Conservation (phyloP, 768 basidiomycete genomes). For the Serendipita sp. region DNA sequence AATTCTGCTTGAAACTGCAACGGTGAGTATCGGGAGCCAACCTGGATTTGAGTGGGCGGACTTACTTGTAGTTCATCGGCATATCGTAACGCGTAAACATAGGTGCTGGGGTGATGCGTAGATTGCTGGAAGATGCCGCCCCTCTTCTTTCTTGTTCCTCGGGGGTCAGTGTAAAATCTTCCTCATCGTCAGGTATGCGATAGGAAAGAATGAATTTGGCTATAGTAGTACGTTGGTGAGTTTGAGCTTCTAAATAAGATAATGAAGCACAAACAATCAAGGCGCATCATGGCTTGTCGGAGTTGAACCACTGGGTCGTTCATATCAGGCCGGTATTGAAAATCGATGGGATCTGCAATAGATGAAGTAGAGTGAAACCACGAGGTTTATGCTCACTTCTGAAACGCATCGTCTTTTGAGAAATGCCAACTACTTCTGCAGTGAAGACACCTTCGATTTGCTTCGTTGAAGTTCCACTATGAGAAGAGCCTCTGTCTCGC, state of each 20-base stretch:
- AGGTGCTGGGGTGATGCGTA: conserved; percentile 75
- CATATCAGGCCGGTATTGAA: conserved; percentile 65
- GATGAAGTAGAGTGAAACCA: not conserved
- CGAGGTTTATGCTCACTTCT: conserved; percentile 42
- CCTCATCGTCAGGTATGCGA: conserved; percentile 46
- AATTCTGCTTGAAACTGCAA: conserved; percentile 58
- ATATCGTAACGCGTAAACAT: conserved; percentile 71
- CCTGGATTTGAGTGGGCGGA: not conserved
- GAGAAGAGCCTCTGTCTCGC: conserved; percentile 14
- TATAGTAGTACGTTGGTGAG: conserved; percentile 35
- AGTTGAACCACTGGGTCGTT: conserved; percentile 55
- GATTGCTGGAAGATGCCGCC: conserved; percentile 23
- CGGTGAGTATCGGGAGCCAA: not conserved
- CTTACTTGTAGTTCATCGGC: conserved; percentile 67
- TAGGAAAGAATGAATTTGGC: conserved; percentile 43
- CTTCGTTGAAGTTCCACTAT: conserved; percentile 16
- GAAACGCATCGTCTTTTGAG: conserved; percentile 77
- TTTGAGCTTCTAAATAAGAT: not conserved
- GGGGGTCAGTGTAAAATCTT: conserved; percentile 44
- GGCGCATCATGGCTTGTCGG: conserved; percentile 52
- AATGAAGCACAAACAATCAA: conserved; percentile 49
- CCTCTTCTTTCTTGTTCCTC: conserved; percentile 9
- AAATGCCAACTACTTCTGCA: conserved; percentile 51
- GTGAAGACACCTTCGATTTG: conserved; percentile 47
- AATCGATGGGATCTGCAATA: conserved; percentile 75